These are phyloP conservation scores for Saccharomycopsis fibuligera DNA, from an alignment of 805 yeast species.

Conservation along the genomic window DNA sequence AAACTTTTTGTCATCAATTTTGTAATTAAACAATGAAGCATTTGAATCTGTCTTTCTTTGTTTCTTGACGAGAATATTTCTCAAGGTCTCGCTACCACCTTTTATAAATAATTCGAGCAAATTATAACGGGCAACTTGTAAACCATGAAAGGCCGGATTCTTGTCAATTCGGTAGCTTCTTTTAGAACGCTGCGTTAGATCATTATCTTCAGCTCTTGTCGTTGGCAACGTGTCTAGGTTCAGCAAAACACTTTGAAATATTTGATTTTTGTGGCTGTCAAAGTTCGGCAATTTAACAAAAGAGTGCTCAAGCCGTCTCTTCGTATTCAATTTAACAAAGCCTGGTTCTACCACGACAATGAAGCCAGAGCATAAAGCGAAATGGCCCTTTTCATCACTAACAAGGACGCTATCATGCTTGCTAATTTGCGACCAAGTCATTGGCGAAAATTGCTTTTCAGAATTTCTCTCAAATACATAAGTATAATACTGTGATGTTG, in stretches of 20 bases:
- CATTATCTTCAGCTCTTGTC: not conserved
- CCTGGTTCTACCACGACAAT: slow-evolving; percentile 40
- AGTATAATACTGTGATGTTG: slow-evolving; percentile 11
- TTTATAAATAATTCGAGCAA: slow-evolving; percentile 57
- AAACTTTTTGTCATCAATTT: slow-evolving; percentile 4
- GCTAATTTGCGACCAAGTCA: slow-evolving; percentile 41
- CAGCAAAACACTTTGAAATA: slow-evolving; percentile 39
- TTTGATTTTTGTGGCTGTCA: slow-evolving; percentile 39
- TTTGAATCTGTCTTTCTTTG: slow-evolving; percentile 8
- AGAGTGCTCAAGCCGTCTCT: slow-evolving; percentile 42
- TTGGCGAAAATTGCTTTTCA: slow-evolving; percentile 10
- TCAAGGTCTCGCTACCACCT: slow-evolving; percentile 32
- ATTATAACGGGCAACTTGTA: slow-evolving; percentile 73
- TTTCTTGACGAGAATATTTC: slow-evolving; percentile 31
- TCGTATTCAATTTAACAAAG: slow-evolving; percentile 43
- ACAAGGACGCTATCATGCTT: slow-evolving; percentile 60
- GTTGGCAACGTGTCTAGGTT: too few relatives aligned
- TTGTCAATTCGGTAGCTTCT: slow-evolving; percentile 63
- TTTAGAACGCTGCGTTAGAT: not conserved
- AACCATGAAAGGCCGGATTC: slow-evolving; percentile 69
- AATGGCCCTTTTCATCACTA: slow-evolving; percentile 78
- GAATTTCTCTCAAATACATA: slow-evolving; percentile 39
- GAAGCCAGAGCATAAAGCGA: slow-evolving; percentile 61
- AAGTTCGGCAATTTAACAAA: slow-evolving; percentile 34
- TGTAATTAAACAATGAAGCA: slow-evolving; percentile 4